Evolutionary conservation across 768 basidiomycete species (phyloP), one percentile per base, ranked within the genome.

Genomic region (Suillus subaureus): DNA sequence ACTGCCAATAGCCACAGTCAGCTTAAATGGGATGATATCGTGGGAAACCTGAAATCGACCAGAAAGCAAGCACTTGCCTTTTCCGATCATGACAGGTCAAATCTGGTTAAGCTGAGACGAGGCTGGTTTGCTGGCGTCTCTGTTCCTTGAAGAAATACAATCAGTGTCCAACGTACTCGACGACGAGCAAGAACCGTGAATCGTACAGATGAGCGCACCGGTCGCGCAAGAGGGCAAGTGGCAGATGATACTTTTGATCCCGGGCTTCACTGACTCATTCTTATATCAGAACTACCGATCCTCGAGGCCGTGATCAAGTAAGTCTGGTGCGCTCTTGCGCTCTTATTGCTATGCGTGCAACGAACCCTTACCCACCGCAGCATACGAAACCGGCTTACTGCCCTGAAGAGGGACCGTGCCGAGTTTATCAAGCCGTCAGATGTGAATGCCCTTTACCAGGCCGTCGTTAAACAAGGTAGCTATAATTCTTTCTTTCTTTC

Each of bases 271-370:
- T 64, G 64, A 68, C 52, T 35, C 35, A 35, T 60, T 72, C 61
- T 73, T 74, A 72, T 76, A 71, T 64, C 80, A 90, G 97, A 99
- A 82, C 83, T 96, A 68, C 90, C 93, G 66, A 94, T 99, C 77
- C 89, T 99, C 73, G 97, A 99, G 84, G 85, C 92, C 37, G 87
- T 99, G 70, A 95, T 97, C 79, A 92, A 93, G 95, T 95, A 51
- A 18, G 69, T 70, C 61, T 80, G 75, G 45, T 63, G 68, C 65
- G 62, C n/a, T n/a, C n/a, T n/a, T n/a, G n/a, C 64, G 61, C 42
- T 40, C n/a, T n/a, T 69, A 70, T 35, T 74, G 67, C 67, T 23
- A 66, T 62, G 62, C 51, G 62, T 65, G n/a, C 61, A 47, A 75
- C 71, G 67, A 68, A 69, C 74, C 72, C 71, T 69, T 57, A 65